A percentile compares a stretch with the other conserved stretches of the same genome.
phyloP scores from a whole-genome alignment of 345 rosid species.

The Rhodomyrtus tomentosa region DNA sequence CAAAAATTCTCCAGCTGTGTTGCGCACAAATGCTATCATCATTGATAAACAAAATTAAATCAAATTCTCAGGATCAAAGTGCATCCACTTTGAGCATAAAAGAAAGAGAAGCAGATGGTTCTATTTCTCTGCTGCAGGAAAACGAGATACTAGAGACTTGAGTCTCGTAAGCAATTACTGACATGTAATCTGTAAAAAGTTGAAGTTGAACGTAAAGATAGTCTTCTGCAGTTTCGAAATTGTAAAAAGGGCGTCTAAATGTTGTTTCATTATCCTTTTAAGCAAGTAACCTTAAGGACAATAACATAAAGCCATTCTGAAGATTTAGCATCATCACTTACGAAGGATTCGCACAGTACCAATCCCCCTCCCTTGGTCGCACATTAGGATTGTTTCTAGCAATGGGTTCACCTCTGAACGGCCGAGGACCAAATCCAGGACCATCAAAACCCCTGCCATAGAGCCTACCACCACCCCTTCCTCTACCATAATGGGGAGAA shows the following conservation, averaged over 20 bases:
- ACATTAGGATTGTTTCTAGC: conserved; percentile 58
- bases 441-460: conserved; percentile 52
- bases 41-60: not conserved
- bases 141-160: not conserved
- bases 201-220: not conserved
- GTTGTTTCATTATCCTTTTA: not conserved
- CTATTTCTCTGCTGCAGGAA: not conserved
- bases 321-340: conserved; percentile 22
- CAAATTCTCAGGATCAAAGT: not conserved
- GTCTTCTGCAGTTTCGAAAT: not conserved
- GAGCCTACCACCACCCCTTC: conserved; percentile 56
- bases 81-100: not conserved
- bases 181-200: not conserved
- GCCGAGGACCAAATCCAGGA: conserved; percentile 49
- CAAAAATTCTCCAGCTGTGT: not conserved
- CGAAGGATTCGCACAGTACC: conserved; percentile 63
- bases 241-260: not conserved
- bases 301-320: not conserved
- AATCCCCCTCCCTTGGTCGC: conserved; percentile 91
- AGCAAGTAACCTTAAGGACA: not conserved
- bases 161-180: not conserved
- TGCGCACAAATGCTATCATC: not conserved
- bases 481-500: conserved; percentile 54
- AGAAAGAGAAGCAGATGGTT: not conserved
- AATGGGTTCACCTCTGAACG: conserved; percentile 33